A percentile compares a stretch with the other conserved stretches of the same genome.
Evolutionary conservation across 345 rosid species (phyloP).

Genomic region (Moringa oleifera): DNA sequence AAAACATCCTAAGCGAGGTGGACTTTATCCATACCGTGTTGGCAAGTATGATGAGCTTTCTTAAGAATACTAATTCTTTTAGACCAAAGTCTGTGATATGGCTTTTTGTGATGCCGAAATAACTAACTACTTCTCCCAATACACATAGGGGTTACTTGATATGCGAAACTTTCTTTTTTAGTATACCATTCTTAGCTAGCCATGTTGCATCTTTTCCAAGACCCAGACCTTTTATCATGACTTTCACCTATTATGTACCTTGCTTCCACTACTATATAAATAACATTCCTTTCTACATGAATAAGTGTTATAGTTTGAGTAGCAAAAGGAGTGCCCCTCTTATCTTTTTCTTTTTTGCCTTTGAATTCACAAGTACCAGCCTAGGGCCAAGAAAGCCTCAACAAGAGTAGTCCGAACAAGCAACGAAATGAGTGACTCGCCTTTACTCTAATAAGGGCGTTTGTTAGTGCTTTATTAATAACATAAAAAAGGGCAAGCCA

Average conservation of each 20-base stretch:
- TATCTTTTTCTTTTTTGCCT: not conserved
- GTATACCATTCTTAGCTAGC: not conserved
- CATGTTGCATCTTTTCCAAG: not conserved
- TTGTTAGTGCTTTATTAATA: too few species aligned
- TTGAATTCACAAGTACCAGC: not conserved
- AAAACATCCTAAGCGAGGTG: too few species aligned
- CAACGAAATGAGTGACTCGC: not conserved
- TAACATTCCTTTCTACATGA: not conserved
- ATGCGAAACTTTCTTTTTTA: too few species aligned
- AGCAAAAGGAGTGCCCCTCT: not conserved
- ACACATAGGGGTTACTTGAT: not conserved
- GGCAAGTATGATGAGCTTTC: too few species aligned
- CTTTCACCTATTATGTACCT: not conserved
- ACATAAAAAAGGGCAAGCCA: too few species aligned
- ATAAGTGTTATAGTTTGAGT: not conserved
- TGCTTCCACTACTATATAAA: too few species aligned
- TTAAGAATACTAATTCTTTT: too few species aligned
- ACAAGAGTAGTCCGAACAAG: not conserved
- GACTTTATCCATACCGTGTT: too few species aligned
- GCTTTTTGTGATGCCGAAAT: too few species aligned
- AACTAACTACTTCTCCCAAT: too few species aligned
- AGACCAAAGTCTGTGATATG: too few species aligned
- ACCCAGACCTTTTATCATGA: not conserved
- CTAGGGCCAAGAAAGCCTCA: not conserved
- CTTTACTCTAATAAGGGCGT: not conserved